Evolutionary conservation across 352 stramenopile species (phyloP), one percentile per base, ranked within the genome.

Genomic region (Achlya hypogyna): DNA sequence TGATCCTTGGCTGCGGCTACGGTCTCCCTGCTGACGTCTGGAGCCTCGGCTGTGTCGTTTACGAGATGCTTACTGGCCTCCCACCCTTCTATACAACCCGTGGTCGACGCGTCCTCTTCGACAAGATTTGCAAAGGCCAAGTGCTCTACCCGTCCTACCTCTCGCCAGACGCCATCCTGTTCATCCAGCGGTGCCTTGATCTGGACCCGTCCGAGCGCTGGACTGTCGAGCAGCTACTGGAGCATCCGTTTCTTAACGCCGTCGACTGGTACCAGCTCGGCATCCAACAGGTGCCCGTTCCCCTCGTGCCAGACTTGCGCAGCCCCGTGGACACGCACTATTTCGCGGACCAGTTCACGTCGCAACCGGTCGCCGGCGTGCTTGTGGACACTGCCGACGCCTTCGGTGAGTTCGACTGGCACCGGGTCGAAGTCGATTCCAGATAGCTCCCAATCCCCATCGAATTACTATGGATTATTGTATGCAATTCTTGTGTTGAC

Each of bases 121-220:
- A 95, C 65, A 99, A 98, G 75, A 99, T 99, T 66, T 81, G 95
- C 53, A 83, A 86, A 40, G 84, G 84, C 22, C 80, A 97, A 34
- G 82, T 98, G 9, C 79, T 77, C 28, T 99, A 98, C 74, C 96
- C 95, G n/a, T 75, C 73, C 29, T 88, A 97, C 67, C 81, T 98
- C 34, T 92, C 84, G 9, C 64, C 73, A 1, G 73, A 88, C 18
- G 78, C 81, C 28, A 75, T 75, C 49, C 73, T 78, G 38, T 75
- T 94, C 58, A 69, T 94, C n/a, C 69, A 75, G 4, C 75, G 77
- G 0, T 49, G 91, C 58, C 63, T 94, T 31, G 71, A 78, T 51
- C 90, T 93, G 64, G 78, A 93, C 38, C 66, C 75, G 2, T 65
- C 32, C 29, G 59, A 86, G 69, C 84, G 86, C 66, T 91, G 9